These are phyloP conservation scores for Paramecium sonneborni DNA, from an alignment of 73 alveolate species.

Conservation along the genomic window DNA sequence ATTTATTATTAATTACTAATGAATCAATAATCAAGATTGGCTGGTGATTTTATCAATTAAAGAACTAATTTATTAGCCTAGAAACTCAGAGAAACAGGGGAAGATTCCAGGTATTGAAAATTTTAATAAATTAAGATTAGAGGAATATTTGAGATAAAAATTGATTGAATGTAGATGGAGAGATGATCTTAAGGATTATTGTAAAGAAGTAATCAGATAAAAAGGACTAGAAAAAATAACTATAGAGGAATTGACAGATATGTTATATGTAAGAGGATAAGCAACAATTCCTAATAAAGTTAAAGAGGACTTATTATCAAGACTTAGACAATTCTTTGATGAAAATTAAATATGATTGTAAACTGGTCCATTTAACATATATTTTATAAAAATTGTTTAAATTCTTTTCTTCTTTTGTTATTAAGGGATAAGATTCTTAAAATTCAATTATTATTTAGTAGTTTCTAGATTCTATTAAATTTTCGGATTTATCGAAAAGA, in stretches of 20 bases:
- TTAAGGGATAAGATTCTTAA: neutral
- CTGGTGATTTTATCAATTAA: conserved; percentile 10
- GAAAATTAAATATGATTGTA: conserved; percentile 52
- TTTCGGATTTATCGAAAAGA: neutral
- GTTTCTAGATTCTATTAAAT: neutral
- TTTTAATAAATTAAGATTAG: conserved; percentile 59
- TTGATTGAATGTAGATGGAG: conserved; percentile 83
- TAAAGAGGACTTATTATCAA: conserved; percentile 79
- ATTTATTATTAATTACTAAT: neutral
- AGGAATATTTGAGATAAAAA: conserved; percentile 79
- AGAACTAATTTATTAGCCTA: conserved; percentile 31
- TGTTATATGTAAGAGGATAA: conserved; percentile 77
- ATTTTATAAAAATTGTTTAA: neutral
- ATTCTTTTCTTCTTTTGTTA: neutral
- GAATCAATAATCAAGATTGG: conserved; percentile 28
- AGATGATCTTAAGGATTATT: conserved; percentile 78
- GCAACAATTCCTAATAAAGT: conserved; percentile 81
- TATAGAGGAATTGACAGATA: conserved; percentile 78
- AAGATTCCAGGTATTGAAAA: conserved; percentile 53
- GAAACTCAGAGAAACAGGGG: conserved; percentile 57
- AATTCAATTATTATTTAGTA: neutral
- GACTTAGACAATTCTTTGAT: conserved; percentile 71
- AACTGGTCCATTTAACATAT: neutral
- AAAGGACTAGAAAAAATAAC: conserved; percentile 84
- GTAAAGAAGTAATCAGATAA: conserved; percentile 78